Base-by-base conservation (phyloP, 2,329 filamentous ascomycete genomes). In the Fusarium camptoceras region DNA sequence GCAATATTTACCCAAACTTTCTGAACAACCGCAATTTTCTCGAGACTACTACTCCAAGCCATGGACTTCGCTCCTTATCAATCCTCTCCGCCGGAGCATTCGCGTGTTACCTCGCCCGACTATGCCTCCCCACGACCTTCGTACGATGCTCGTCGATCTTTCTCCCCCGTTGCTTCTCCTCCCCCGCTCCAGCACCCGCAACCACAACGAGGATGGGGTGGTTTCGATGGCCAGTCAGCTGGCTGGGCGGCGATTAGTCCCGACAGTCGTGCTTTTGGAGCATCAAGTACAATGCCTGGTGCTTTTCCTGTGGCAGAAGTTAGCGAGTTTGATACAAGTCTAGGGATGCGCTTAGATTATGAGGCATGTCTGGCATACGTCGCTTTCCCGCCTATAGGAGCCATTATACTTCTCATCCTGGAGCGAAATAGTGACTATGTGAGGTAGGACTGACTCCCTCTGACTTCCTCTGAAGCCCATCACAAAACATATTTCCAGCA, bases 21-120 rank as follows among this genome's bases (percentile, higher is more conserved):
- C 39, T 70, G 57, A 37, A 30, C 48, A 15, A 28, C 37, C 18
- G 43, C 24, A 46, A 20, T 31, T 18, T 20, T 47, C n/a, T n/a
- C 48, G n/a, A 28, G 24, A 37, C 25, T 11, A 30, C 27, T 18
- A 20, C n/a, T 27, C 39, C 46, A 22, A 65, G 83, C 75, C 59
- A 96, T 96, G 92, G 93, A 98, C 83, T 99, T 98, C 80, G 96
- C 96, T 47, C 96, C 96, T 39, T 99, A 98, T 83, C 96, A 98
- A 84, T 95, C 95, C 80, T 92, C 92, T 50, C 92, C 92, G 18
- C 96, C 96, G 12, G 94, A 98, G 83, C 87, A 91, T 74, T 89
- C 90, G 73, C 93, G 95, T 76, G 89, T 92, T 55, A 87, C 94
- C 78, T 97, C 93, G 22, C 93, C 94, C 55, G 81, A 82, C 70